Percentiles rank a stretch among this genome's conserved stretches.
phyloP scores from a whole-genome alignment of 208 protist genomes.

The Porcisia hertigi region DNA sequence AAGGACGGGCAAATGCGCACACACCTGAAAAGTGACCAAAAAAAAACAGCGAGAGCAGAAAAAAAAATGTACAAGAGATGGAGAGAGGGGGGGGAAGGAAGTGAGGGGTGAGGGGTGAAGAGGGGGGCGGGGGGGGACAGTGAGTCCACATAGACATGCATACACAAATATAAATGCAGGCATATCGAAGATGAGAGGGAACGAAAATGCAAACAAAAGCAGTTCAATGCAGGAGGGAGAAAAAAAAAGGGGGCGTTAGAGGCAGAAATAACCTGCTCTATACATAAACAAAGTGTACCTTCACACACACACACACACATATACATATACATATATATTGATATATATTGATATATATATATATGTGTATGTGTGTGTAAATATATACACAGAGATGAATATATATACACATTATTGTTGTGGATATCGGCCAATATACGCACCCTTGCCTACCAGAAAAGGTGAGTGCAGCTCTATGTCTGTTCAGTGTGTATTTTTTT shows the following conservation, averaged over 20 bases:
- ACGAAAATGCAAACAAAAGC: neutral
- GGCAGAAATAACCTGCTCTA: neutral
- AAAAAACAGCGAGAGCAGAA: neutral
- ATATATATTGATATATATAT: neutral
- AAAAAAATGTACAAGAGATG: neutral
- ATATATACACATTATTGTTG: neutral
- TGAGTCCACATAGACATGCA: neutral
- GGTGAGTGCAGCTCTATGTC: too few species aligned
- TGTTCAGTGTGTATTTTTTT: too few species aligned
- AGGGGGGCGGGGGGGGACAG: neutral
- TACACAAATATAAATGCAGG: neutral
- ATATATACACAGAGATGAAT: neutral
- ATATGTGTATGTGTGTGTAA: neutral
- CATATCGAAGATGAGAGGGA: neutral
- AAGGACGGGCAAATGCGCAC: neutral
- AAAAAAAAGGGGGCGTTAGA: neutral
- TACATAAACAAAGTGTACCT: too few species aligned
- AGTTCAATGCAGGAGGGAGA: slow-evolving; percentile 1
- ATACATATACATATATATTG: neutral
- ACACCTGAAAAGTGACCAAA: neutral
- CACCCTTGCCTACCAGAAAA: too few species aligned
- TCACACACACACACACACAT: neutral
- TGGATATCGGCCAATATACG: too few species aligned
- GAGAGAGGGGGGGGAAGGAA: too few species aligned
- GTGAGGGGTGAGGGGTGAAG: too few species aligned